Evolutionary conservation across 345 rosid species (phyloP), one percentile per base, ranked within the genome.

Genomic region (Eutrema heterophyllum): DNA sequence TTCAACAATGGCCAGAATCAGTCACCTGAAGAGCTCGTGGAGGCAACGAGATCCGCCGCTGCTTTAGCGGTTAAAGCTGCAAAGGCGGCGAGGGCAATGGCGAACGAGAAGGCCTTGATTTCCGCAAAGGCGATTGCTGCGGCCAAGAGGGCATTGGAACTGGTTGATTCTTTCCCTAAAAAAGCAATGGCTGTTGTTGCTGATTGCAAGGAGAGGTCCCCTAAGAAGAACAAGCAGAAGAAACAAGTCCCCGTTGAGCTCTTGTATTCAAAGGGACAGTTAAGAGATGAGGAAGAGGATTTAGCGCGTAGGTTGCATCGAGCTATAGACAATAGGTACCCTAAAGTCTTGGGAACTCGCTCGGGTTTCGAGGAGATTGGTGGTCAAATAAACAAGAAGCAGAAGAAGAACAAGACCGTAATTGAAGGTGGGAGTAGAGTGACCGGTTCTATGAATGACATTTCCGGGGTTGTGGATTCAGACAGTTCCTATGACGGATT

Each of bases 211-310:
- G 78, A 73, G 32, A 65, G 35, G 27, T 35, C 69, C 7, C 63
- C 55, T 32, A 75, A 72, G 70, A 94, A 79, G 86, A 91, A 86
- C 63, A 94, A 91, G 88, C 81, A 82, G 79, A 92, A 88, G 87
- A 91, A 94, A 87, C 99, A 91, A 77, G 97, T 91, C 27, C 96
- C 87, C 4, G 91, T 94, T 52, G 89, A 91, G 73, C 82, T 89
- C 57, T 75, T 94, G 85, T 91, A 94, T 85, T 81, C 86, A 56
- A 91, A 88, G 66, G 88, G 83, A 6, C 67, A 35, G 24, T 0
- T 55, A 3, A 54, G 77, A 49, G 76, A 30, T 70, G 75, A 81
- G 66, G 79, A 86, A 72, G 96, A 91, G 58, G 96, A 83, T 60
- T 79, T 91, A 57, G 88, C 97, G 11, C 86, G 77, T 51, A 86